phyloP scores from a whole-genome alignment of 2,329 filamentous ascomycete species.

The Fusarium anthophilum region DNA sequence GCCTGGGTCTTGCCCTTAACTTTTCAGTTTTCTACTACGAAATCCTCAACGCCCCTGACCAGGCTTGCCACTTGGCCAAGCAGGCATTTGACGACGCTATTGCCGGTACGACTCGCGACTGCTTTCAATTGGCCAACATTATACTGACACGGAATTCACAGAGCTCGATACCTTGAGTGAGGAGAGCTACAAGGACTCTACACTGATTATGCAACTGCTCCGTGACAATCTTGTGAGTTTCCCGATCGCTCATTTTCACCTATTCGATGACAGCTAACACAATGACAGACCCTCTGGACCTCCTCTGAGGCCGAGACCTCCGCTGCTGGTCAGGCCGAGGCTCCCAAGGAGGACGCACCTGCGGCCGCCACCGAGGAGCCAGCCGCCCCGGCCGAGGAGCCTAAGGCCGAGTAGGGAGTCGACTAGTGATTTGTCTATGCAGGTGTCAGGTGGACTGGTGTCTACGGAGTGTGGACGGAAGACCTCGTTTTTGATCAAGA shows the following conservation, averaged over 20 bases:
- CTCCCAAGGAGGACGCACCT: slow-evolving; percentile 59
- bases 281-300: slow-evolving; percentile 90
- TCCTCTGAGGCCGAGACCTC: slow-evolving; percentile 95
- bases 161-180: slow-evolving; percentile 97
- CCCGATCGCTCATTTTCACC: no score
- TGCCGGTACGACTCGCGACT: slow-evolving; percentile 62
- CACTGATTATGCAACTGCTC: slow-evolving; percentile 98
- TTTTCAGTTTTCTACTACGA: slow-evolving; percentile 99
- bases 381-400: slow-evolving; percentile 67
- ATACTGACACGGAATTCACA: slow-evolving; percentile 47
- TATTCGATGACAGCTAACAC: slow-evolving; percentile 43
- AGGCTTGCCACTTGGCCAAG: slow-evolving; percentile 98
- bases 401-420: slow-evolving; percentile 71
- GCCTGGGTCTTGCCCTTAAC: slow-evolving; percentile 96
- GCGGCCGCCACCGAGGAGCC: slow-evolving; percentile 66
- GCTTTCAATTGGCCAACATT: background rate
- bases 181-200: slow-evolving; percentile 99
- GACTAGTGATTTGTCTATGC: slow-evolving; percentile 44
- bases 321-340: slow-evolving; percentile 61
- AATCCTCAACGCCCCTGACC: slow-evolving; percentile 98
- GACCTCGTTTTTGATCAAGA: slow-evolving; percentile 62
- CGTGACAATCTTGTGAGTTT: slow-evolving; percentile 88
- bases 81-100: slow-evolving; percentile 99
- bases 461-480: slow-evolving; percentile 73
- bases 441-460: slow-evolving; percentile 64